Evolutionary conservation across 192 early-diverging fungal species (phyloP), one percentile per base, ranked within the genome.

Genomic region (Mortierella claussenii): DNA sequence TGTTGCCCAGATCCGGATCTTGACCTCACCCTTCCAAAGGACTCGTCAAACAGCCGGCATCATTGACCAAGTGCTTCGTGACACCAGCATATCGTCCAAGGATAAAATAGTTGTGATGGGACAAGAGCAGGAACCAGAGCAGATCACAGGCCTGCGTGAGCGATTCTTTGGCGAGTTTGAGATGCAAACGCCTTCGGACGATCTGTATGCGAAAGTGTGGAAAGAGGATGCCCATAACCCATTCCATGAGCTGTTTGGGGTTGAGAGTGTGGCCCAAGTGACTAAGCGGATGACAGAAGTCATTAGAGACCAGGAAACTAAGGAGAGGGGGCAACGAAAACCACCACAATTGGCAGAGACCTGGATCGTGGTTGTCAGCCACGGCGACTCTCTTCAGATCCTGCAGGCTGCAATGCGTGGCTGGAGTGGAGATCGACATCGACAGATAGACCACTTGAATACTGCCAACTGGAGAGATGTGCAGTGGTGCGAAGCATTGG

Each of bases 91-190:
- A 24, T 30, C 1, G 3, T 17, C 1, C 4, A 15, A 44, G 17
- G 4, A 56, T 12, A 4, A 13, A 7, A 40, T 40, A 1, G 40
- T 54, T 9, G 42, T 59, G 17, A 20, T 45, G n/a, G 45, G n/a
- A 13, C 30, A 69, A 21, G 46, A 54, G 28, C 45, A 60, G 0
- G 48, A 10, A 15, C 60, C 79, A 46, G 68, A 56, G 18, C 42
- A 57, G 10, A 60, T 57, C 17, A 45, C 57, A 2, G 61, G 63
- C 12, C 82, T 89, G n/a, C 69, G 85, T 21, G 88, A 89, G 47
- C 73, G 88, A 13, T 81, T 68, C 42, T 89, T 85, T 75, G 88
- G 88, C 12, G 67, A 83, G 9, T 85, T 82, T 53, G 88, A 89
- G 40, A 82, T 87, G 71, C 47, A 62, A 26, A 76, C 53, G 2